Evolutionary conservation across 495 filamentous ascomycete species (phyloP).

Genomic region (Aspergillus affinis): DNA sequence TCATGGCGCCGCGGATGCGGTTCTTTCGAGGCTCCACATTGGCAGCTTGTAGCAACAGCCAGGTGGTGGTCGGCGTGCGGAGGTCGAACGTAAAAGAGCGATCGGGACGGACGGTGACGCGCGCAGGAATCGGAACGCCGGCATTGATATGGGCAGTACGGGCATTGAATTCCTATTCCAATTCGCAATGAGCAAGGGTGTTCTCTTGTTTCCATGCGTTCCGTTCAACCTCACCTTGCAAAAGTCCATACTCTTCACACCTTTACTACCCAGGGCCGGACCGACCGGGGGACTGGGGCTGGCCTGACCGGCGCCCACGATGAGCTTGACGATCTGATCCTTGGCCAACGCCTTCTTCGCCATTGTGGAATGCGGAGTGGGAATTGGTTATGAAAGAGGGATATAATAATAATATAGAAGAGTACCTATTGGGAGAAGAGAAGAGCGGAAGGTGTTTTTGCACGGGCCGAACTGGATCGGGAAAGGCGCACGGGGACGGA

Average conservation of each 20-base stretch:
- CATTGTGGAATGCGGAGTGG: constrained; percentile 55
- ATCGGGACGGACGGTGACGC: constrained; percentile 89
- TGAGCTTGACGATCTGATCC: constrained; percentile 94
- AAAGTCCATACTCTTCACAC: constrained; percentile 99
- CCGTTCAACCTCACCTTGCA: constrained; percentile 72
- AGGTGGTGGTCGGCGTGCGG: constrained; percentile 88
- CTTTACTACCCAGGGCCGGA: constrained; percentile 94
- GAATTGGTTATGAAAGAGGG: background rate
- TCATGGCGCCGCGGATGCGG: constrained; percentile 74
- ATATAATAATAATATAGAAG: background rate
- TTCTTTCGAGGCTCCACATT: constrained; percentile 72
- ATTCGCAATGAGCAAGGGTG: background rate
- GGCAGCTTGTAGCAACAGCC: constrained; percentile 82
- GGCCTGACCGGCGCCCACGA: constrained; percentile 96
- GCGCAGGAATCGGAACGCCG: constrained; percentile 85
- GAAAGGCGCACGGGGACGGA: constrained; percentile 13
- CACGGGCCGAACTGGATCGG: too few species aligned
- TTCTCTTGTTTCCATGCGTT: too few species aligned
- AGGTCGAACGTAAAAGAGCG: constrained; percentile 91
- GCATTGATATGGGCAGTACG: constrained; percentile 79
- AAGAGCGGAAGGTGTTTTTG: background rate
- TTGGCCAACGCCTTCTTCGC: constrained; percentile 68
- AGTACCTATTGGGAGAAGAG: background rate
- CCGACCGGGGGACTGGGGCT: constrained; percentile 96
- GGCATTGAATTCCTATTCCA: constrained; percentile 89